Base-by-base conservation (phyloP, 2,329 filamentous ascomycete species). In the Dactylellina haptotyla region DNA sequence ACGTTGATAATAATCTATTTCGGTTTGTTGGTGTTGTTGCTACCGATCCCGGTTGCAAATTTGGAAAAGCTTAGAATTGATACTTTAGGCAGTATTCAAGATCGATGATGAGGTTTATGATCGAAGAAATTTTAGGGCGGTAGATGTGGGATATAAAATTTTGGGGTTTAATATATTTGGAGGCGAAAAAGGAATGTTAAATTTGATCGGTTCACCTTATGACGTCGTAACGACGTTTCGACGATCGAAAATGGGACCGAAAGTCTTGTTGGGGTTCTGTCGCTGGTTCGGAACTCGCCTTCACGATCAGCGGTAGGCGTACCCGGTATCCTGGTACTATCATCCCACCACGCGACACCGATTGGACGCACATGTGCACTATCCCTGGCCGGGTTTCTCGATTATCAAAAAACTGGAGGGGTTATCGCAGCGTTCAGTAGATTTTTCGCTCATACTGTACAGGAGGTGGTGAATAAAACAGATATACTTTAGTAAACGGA, bases 391-490 rank as follows among this genome's bases (percentile, higher is more conserved):
- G 4, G 39, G 39, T 43, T 43, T 43, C 4, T 43, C 39, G 30
- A 34, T 6, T 34, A n/a, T n/a, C n/a, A n/a, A n/a, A n/a, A n/a
- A n/a, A n/a, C n/a, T n/a, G n/a, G n/a, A n/a, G n/a, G n/a, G n/a
- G n/a, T n/a, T 58, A 50, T 51, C 51, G 39, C 39, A 41, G 54
- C 37, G 34, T 69, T 57, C 50, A 57, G 57, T 57, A 62, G 23
- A 64, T 46, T 63, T n/a, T 70, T 72, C 67, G 61, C 45, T 65
- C 67, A 53, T 73, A 65, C 59, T 73, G 67, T 73, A 73, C 67
- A 73, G 39, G 61, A 45, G 39, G 32, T 34, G 28, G 28, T 18
- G 16, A 18, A 43, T 28, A 73, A 28, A 53, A 59, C 25, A 64
- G 26, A 37, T 2, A 18, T 32, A 34, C 6, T 32, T 34, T 20